phyloP scores from a whole-genome alignment of 2,329 filamentous ascomycete genomes.

The Ampelomyces quisqualis region DNA sequence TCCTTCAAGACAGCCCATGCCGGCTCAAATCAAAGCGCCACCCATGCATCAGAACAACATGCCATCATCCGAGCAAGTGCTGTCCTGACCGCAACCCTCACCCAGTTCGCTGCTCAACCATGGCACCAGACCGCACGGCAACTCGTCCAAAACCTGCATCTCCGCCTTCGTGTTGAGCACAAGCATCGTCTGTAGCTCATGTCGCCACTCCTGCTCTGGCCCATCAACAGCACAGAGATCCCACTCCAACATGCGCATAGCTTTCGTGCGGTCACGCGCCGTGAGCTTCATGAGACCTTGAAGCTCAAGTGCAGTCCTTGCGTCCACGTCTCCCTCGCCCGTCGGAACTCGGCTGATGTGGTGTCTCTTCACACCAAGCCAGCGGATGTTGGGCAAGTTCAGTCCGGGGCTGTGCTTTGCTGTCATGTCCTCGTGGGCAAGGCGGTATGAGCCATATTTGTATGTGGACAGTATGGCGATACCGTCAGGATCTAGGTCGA shows the following conservation, averaged over 20 bases:
- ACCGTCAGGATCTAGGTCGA: conserved; percentile 78
- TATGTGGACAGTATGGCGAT: conserved; percentile 73
- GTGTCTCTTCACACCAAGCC: conserved; percentile 62
- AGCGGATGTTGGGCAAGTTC: conserved; percentile 56
- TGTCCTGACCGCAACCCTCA: conserved; percentile 5
- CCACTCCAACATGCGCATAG: conserved; percentile 54
- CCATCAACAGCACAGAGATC: conserved; percentile 38
- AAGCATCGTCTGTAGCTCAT: conserved; percentile 71
- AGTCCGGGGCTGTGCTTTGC: conserved; percentile 35
- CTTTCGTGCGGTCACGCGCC: conserved; percentile 59
- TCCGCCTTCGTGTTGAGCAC: conserved; percentile 74
- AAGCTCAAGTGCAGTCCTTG: conserved; percentile 14
- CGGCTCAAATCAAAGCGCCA: too few relatives aligned
- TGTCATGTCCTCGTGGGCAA: conserved; percentile 60
- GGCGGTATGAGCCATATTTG: conserved; percentile 64
- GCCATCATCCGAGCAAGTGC: conserved; percentile 22
- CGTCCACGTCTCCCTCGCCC: conserved; percentile 15
- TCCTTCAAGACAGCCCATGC: too few relatives aligned
- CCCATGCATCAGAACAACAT: conserved; percentile 37
- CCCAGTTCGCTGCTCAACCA: conserved; percentile 33
- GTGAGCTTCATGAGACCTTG: conserved; percentile 56
- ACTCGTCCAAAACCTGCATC: conserved; percentile 66
- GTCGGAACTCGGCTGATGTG: conserved; percentile 25
- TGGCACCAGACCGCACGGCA: conserved; percentile 31
- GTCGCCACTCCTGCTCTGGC: conserved; percentile 46